Base-by-base conservation (phyloP, 805 yeast species). In the Zygosaccharomyces siamensis region DNA sequence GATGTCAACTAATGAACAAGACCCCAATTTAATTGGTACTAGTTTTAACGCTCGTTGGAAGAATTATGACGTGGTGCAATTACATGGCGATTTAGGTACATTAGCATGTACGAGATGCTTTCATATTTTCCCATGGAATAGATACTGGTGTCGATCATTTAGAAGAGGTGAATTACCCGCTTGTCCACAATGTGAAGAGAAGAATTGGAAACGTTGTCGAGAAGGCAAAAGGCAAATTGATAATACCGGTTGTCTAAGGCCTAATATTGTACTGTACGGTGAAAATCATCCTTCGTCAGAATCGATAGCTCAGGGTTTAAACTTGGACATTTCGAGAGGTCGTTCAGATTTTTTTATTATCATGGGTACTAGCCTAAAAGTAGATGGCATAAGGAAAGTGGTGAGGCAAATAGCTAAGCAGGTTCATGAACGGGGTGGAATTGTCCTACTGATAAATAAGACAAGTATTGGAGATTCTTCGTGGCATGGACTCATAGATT, bases 251-350 rank as follows among this genome's bases (percentile, higher is more conserved):
- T 67, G 80, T 23, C 69, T 93, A 39, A 75, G 97, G 48, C 99
- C 99, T 4, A 85, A 85, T 59, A 89, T 92, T 49, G 96, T 92
- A 1, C 73, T 92, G 20, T 92, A 92, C 64, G 97, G 97, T 1
- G 98, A 92, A 62, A 83, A 89, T 59, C 98, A 92, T 66, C 97
- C 97, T 1, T 80, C 81, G 53, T 81, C 89, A 4, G 96, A 88
- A 52, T 69, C 74, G n/a, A 80, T 92, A 37, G 85, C 95, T 2
- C 75, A 74, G 41, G 89, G 89, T 6, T 68, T 87, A 35, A 75
- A 72, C 43, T 72, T 76, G 18, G 98, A 92, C 68, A 61, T 88
- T 49, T 42, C 46, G 4, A 74, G 71, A 51, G 71, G 77, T 38
- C 75, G 72, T 50, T 96, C 97, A 0, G 96, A 89, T 61, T 63